Percentiles rank a stretch among this genome's conserved stretches.
Conservation (phyloP, 164 flowering plant species). For the Protea cynaroides region DNA sequence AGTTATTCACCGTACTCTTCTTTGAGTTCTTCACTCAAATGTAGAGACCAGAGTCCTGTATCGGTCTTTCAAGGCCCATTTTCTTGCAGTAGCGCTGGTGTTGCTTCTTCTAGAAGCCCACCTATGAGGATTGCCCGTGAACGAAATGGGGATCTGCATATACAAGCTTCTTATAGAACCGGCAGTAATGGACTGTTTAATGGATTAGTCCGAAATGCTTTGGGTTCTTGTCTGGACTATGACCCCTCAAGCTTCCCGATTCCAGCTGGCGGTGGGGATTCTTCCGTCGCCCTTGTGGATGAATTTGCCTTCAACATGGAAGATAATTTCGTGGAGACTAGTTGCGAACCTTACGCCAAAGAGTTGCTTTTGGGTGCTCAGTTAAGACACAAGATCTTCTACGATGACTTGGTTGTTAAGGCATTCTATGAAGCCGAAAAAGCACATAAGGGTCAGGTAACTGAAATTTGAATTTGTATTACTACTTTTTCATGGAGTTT, state of each 20-base stretch:
- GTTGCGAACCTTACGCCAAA: constrained; percentile 44
- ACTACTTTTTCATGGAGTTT: neutral
- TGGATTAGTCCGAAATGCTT: constrained; percentile 62
- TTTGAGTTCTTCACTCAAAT: constrained; percentile 40
- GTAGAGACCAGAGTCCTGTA: constrained; percentile 75
- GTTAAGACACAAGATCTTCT: constrained; percentile 58
- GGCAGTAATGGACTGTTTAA: constrained; percentile 47
- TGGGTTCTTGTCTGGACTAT: constrained; percentile 68
- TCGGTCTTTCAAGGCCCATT: constrained; percentile 84
- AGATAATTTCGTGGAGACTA: constrained; percentile 35
- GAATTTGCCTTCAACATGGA: constrained; percentile 82
- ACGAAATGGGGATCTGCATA: constrained; percentile 22
- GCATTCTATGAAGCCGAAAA: constrained; percentile 92
- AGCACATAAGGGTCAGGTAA: constrained; percentile 97
- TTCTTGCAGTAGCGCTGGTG: constrained; percentile 38
- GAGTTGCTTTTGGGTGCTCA: constrained; percentile 65
- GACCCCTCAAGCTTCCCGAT: constrained; percentile 41
- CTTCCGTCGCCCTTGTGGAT: constrained; percentile 31
- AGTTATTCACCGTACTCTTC: constrained; percentile 43
- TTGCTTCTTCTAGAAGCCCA: constrained; percentile 47
- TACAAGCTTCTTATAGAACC: constrained; percentile 23
- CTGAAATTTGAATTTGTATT: neutral
- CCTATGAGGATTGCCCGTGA: constrained; percentile 37
- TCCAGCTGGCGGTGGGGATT: constrained; percentile 18
- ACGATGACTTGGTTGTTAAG: constrained; percentile 67